Conservation (phyloP, 228 moss, liverwort and hornwort species). For the Sphagnum magellanicum region DNA sequence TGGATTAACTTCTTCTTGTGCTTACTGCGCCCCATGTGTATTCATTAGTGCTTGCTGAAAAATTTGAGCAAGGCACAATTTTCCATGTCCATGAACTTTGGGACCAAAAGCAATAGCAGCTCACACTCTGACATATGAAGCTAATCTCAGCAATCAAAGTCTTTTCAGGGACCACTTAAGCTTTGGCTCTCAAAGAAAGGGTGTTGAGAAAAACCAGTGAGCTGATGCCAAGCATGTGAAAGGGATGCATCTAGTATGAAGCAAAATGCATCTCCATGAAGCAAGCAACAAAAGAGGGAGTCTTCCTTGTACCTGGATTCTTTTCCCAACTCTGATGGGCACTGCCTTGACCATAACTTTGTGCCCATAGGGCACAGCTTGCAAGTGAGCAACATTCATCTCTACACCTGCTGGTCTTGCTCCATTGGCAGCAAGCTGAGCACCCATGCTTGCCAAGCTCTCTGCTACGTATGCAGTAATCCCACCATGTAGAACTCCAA, state of each 20-base stretch:
- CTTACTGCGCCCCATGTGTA: too few relatives aligned
- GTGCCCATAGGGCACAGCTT: conserved; percentile 42
- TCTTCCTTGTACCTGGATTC: conserved; percentile 51
- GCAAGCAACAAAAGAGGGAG: neutral
- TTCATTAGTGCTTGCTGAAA: too few relatives aligned
- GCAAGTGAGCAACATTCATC: conserved; percentile 55
- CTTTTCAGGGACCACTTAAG: neutral
- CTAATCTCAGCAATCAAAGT: neutral
- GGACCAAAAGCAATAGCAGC: too few relatives aligned
- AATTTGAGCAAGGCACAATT: too few relatives aligned
- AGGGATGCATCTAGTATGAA: neutral
- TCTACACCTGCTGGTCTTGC: conserved; percentile 71
- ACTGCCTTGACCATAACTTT: conserved; percentile 56
- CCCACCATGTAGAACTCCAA: conserved; percentile 80
- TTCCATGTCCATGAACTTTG: too few relatives aligned
- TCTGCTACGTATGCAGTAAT: conserved; percentile 74
- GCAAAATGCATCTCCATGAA: neutral
- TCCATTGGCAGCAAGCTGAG: conserved; percentile 25
- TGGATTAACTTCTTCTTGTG: too few relatives aligned
- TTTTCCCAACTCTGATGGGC: conserved; percentile 59
- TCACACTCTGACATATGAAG: neutral
- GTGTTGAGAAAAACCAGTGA: too few relatives aligned
- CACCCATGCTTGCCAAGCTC: conserved; percentile 52
- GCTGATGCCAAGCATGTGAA: neutral
- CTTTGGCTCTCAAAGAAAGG: neutral